Evolutionary conservation across 495 filamentous ascomycete species (phyloP).

Genomic region (Neurospora sublineolata): DNA sequence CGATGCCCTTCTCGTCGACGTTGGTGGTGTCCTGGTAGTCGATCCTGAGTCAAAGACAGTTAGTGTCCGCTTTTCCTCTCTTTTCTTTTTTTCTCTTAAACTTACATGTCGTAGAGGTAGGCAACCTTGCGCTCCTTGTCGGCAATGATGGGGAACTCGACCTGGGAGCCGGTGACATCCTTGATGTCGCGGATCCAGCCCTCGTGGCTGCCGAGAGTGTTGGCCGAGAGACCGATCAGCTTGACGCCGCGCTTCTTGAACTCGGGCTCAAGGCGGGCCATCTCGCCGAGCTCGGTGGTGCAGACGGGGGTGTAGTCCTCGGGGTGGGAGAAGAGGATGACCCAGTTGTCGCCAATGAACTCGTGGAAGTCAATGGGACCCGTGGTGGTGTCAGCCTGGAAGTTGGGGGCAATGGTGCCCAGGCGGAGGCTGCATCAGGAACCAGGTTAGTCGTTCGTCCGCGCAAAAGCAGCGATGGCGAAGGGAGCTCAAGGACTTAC

Average conservation of each 20-base stretch:
- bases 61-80: background rate
- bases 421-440: conserved; percentile 57
- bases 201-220: conserved; percentile 53
- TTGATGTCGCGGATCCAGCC: conserved; percentile 94
- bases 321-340: conserved; percentile 94
- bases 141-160: conserved; percentile 92
- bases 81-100: too few species aligned
- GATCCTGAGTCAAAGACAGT: conserved; percentile 40
- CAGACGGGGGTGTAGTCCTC: conserved; percentile 92
- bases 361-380: conserved; percentile 95
- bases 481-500: conserved; percentile 25
- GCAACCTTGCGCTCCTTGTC: conserved; percentile 93
- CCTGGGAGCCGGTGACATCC: conserved; percentile 70
- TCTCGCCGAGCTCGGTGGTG: conserved; percentile 97
- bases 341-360: conserved; percentile 90
- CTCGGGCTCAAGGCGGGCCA: conserved; percentile 91
- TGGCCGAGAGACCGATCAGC: conserved; percentile 88
- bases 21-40: conserved; percentile 69
- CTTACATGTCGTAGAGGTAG: conserved; percentile 87
- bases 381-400: conserved; percentile 81
- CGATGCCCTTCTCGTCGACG: conserved; percentile 90
- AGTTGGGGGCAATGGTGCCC: conserved; percentile 83
- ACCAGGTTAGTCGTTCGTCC: conserved; percentile 2
- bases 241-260: conserved; percentile 89
- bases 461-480: background rate